These are phyloP conservation scores for Circinella minor DNA, from an alignment of 371 early-diverging fungal species.

Conservation along the genomic window DNA sequence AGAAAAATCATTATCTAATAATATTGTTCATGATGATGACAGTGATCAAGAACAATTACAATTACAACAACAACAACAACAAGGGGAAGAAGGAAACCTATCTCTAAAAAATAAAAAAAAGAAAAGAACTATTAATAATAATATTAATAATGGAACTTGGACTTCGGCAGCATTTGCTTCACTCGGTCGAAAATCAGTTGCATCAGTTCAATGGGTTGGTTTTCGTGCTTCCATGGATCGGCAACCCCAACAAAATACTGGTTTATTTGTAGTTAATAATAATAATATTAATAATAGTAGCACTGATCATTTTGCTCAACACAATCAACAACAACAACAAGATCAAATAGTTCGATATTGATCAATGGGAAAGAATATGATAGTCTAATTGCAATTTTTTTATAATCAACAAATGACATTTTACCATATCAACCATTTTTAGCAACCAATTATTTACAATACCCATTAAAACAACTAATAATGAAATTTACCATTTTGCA, in stretches of 20 bases:
- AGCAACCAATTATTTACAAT: too few relatives aligned
- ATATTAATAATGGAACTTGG: conserved; percentile 11
- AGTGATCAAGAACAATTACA: background rate
- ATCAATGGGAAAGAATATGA: too few relatives aligned
- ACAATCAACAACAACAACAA: too few relatives aligned
- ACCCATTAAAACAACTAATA: too few relatives aligned
- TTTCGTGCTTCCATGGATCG: conserved; percentile 22
- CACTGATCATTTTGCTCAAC: too few relatives aligned
- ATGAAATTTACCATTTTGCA: too few relatives aligned
- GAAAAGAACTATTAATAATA: conserved; percentile 4
- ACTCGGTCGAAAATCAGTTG: conserved; percentile 23
- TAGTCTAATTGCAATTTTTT: too few relatives aligned
- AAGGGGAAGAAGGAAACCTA: conserved; percentile 7
- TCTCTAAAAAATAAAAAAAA: background rate
- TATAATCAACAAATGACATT: too few relatives aligned
- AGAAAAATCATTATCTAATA: background rate
- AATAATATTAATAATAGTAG: background rate
- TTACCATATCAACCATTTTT: too few relatives aligned
- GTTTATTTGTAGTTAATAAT: conserved; percentile 16
- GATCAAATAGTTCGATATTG: too few relatives aligned
- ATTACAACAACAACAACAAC: conserved; percentile 1
- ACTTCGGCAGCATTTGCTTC: conserved; percentile 14
- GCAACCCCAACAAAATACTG: conserved; percentile 6
- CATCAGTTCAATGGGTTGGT: conserved; percentile 25
- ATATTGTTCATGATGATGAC: background rate